These are phyloP conservation scores for Amphicarpaea edgeworthii DNA, from an alignment of 306 rosid genomes.

Conservation along the genomic window DNA sequence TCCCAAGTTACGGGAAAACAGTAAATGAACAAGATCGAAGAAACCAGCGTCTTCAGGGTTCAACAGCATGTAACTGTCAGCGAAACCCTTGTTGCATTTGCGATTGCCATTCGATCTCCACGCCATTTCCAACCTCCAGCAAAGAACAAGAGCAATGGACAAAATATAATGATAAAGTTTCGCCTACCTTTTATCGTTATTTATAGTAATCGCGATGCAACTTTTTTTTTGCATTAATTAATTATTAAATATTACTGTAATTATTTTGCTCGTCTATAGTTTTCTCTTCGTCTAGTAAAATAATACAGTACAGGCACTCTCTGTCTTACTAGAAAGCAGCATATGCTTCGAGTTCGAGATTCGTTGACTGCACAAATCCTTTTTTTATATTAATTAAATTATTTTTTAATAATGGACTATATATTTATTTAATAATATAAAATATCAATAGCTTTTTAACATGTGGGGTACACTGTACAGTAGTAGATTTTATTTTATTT, in stretches of 20 bases:
- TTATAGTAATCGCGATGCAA: background rate
- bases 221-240: too few relatives aligned
- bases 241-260: too few relatives aligned
- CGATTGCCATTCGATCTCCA: background rate
- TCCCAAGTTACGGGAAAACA: slow-evolving; percentile 51
- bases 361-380: too few relatives aligned
- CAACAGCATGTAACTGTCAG: slow-evolving; percentile 62
- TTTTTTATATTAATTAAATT: too few relatives aligned
- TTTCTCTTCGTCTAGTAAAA: too few relatives aligned
- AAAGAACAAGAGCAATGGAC: background rate
- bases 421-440: background rate
- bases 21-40: slow-evolving; percentile 56
- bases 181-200: background rate
- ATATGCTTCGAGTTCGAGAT: too few relatives aligned
- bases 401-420: too few relatives aligned
- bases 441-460: background rate
- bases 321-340: too few relatives aligned
- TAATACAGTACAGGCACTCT: too few relatives aligned
- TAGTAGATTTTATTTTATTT: too few relatives aligned
- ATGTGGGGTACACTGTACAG: too few relatives aligned
- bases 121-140: background rate
- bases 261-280: too few relatives aligned
- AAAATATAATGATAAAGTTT: background rate
- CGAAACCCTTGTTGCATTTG: slow-evolving; percentile 55
- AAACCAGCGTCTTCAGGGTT: slow-evolving; percentile 62